A percentile compares a stretch with the other conserved stretches of the same genome.
Conservation (phyloP, 495 filamentous ascomycete species). For the Neurospora africana region DNA sequence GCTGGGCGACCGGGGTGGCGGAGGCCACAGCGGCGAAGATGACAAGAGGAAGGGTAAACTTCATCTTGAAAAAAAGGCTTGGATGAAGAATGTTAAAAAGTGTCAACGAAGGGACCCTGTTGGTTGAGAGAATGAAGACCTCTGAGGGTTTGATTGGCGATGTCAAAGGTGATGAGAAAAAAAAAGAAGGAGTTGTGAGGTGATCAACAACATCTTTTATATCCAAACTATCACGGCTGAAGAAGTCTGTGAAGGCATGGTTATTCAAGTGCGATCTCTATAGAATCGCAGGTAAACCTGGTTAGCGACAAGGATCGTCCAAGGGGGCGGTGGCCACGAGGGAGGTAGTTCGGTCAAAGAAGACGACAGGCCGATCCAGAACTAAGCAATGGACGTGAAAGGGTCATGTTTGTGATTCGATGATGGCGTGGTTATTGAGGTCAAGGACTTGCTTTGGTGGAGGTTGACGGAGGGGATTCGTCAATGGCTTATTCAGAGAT, state of each 20-base stretch:
- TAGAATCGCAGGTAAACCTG: neutral
- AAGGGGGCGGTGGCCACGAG: neutral
- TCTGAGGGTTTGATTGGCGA: neutral
- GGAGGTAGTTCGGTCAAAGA: neutral
- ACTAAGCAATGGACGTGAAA: neutral
- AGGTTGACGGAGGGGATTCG: neutral
- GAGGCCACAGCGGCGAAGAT: slow-evolving; percentile 20
- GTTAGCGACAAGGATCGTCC: neutral
- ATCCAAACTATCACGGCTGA: neutral
- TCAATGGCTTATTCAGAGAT: neutral
- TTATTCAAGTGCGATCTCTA: neutral
- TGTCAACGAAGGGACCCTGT: neutral
- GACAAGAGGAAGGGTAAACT: slow-evolving; percentile 24
- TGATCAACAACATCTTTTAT: neutral
- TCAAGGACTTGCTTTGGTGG: neutral
- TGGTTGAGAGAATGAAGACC: slow-evolving; percentile 4
- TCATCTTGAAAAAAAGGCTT: slow-evolving; percentile 23
- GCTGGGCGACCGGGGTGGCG: slow-evolving; percentile 13
- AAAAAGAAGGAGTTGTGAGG: neutral
- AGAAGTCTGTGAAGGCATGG: neutral
- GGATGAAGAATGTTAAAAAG: neutral
- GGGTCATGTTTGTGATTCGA: neutral
- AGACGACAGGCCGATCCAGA: neutral
- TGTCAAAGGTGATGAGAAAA: slow-evolving; percentile 1
- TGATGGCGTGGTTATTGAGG: neutral